These are phyloP conservation scores for Borovskyia barvae DNA, from an alignment of 208 protist genomes.

Conservation along the genomic window DNA sequence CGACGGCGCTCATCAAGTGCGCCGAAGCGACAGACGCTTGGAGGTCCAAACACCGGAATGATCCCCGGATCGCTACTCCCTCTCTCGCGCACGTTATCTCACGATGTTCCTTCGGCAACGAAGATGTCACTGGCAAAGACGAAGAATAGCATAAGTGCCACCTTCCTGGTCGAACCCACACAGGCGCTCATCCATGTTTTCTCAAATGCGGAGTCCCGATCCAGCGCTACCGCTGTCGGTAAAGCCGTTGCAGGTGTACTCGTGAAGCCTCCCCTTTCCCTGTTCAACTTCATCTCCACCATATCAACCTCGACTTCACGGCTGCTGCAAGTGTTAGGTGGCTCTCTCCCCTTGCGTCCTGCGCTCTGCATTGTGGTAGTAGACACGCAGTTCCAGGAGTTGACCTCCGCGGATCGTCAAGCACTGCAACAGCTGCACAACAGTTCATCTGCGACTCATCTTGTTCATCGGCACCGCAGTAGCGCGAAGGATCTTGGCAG, in stretches of 20 bases:
- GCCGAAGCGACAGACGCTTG: too few relatives aligned
- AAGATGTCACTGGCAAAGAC: too few relatives aligned
- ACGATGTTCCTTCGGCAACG: too few relatives aligned
- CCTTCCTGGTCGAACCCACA: constrained; percentile 1
- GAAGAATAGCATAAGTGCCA: too few relatives aligned
- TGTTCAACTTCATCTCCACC: constrained; percentile 34
- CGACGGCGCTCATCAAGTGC: too few relatives aligned
- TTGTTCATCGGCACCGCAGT: neutral
- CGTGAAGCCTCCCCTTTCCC: constrained; percentile 34
- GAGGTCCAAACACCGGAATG: too few relatives aligned
- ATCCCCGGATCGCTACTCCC: too few relatives aligned
- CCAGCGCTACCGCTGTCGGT: constrained; percentile 27
- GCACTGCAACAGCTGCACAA: constrained; percentile 29
- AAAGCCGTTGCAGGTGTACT: constrained; percentile 37
- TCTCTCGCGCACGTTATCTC: too few relatives aligned
- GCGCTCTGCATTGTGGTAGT: constrained; percentile 41
- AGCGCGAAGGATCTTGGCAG: neutral
- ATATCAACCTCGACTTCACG: constrained; percentile 42
- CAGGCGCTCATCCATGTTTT: constrained; percentile 56
- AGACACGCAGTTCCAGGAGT: constrained; percentile 22
- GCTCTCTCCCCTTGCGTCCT: constrained; percentile 1
- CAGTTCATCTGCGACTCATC: too few relatives aligned
- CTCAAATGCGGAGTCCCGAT: constrained; percentile 12
- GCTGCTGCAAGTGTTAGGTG: constrained; percentile 26
- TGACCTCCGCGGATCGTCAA: constrained; percentile 24